Evolutionary conservation across 1,284 basidiomycete species (phyloP).

Genomic region (Singerocomus rubriflavus): DNA sequence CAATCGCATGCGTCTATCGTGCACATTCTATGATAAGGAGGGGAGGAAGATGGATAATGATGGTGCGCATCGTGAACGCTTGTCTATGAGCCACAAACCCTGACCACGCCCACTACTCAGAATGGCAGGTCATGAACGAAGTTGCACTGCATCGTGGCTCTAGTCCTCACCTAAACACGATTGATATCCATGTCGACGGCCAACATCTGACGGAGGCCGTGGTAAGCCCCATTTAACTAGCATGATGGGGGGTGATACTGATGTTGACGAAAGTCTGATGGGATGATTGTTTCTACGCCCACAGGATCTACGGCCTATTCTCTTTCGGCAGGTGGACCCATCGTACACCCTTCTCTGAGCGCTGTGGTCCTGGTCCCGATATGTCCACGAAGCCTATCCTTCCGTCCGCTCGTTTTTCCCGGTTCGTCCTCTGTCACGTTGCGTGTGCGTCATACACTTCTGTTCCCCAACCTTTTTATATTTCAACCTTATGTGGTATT

Average conservation of each 20-base stretch:
- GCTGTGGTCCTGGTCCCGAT: conserved; percentile 93
- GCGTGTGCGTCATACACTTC: conserved; percentile 52
- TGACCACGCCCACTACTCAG: conserved; percentile 37
- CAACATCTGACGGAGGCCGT: conserved; percentile 95
- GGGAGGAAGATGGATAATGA: conserved; percentile 57
- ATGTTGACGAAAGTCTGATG: conserved; percentile 70
- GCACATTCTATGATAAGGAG: conserved; percentile 67
- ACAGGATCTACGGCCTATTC: conserved; percentile 98
- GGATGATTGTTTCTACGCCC: conserved; percentile 92
- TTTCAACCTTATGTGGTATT: not conserved
- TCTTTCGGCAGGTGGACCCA: conserved; percentile 92
- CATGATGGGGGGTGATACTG: conserved; percentile 11
- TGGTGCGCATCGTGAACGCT: conserved; percentile 40
- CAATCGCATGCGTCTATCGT: conserved; percentile 84
- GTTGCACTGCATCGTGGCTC: conserved; percentile 90
- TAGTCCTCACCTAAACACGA: conserved; percentile 89
- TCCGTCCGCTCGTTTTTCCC: conserved; percentile 90
- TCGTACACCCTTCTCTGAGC: conserved; percentile 91
- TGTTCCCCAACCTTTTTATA: not conserved
- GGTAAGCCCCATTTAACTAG: conserved; percentile 49
- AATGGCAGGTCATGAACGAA: conserved; percentile 98
- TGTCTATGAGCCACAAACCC: not conserved
- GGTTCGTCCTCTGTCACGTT: conserved; percentile 80
- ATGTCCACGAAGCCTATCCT: conserved; percentile 90
- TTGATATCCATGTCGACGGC: conserved; percentile 94